These are phyloP conservation scores for Licmophora abbreviata DNA, from an alignment of 108 stramenopile species.

Conservation along the genomic window DNA sequence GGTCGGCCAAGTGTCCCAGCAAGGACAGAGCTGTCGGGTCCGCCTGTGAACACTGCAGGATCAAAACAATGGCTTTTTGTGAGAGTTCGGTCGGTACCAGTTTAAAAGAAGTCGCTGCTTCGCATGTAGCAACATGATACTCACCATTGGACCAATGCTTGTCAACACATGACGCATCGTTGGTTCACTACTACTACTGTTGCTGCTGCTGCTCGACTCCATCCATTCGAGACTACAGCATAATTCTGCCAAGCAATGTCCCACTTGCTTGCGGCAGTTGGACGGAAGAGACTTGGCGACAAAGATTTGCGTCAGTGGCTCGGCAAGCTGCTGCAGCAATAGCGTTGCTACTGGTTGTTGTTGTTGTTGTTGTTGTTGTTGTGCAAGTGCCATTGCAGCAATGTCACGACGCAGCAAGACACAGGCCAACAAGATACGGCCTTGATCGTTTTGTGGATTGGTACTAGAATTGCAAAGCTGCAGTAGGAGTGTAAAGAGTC, in stretches of 20 bases:
- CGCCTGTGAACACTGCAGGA: conserved; percentile 6
- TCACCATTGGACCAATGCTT: no score
- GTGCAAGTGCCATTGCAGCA: conserved; percentile 27
- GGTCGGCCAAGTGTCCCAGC: conserved; percentile 44
- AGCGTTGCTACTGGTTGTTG: no score
- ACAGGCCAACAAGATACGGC: conserved; percentile 27
- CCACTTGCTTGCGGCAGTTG: conserved; percentile 25
- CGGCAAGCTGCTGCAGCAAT: conserved; percentile 32
- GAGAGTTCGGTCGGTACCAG: no score
- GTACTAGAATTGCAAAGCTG: no score
- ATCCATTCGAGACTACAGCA: conserved; percentile 17
- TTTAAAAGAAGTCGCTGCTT: no score
- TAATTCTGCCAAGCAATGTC: conserved; percentile 54
- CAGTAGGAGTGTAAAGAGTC: conserved; percentile 18
- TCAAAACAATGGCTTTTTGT: no score
- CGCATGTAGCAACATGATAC: no score
- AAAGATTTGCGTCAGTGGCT: conserved; percentile 32
- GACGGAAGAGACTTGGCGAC: neutral
- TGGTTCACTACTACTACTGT: no score
- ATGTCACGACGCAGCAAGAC: conserved; percentile 62
- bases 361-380: no score
- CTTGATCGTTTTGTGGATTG: conserved; percentile 4
- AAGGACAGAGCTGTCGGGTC: conserved; percentile 5
- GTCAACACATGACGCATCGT: no score
- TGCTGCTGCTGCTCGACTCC: conserved; percentile 9